phyloP scores from a whole-genome alignment of 163 green algal genomes.

The Trebouxia gelatinosa region DNA sequence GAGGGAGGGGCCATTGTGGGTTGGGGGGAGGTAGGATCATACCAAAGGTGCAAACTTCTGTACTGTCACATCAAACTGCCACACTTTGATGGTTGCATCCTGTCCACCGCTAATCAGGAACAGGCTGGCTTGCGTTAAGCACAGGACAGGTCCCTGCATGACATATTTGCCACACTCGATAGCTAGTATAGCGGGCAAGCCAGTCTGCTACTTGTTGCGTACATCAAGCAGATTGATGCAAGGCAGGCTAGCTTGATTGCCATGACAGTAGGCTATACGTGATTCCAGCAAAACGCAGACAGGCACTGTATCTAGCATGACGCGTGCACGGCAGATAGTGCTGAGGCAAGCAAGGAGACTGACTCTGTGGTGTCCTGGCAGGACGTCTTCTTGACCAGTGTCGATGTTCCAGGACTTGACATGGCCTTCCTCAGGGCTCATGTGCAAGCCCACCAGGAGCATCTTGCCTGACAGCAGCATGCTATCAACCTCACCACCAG shows the following conservation, averaged over 20 bases:
- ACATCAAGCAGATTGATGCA: background rate
- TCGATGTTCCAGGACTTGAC: slow-evolving; percentile 19
- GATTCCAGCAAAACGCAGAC: background rate
- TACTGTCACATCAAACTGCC: slow-evolving; percentile 49
- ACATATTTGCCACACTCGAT: too few species aligned
- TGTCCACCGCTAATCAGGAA: slow-evolving; percentile 66
- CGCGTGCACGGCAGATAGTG: background rate
- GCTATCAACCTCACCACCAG: slow-evolving; percentile 11
- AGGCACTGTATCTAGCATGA: background rate
- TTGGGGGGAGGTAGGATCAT: too few species aligned
- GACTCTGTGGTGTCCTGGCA: slow-evolving; percentile 12
- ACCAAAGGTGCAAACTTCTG: slow-evolving; percentile 53
- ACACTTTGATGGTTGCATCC: slow-evolving; percentile 64
- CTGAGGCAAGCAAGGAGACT: background rate
- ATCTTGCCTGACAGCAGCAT: slow-evolving; percentile 24
- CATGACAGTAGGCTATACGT: background rate
- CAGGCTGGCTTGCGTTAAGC: slow-evolving; percentile 48
- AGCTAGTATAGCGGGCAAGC: too few species aligned
- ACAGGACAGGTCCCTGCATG: slow-evolving; percentile 52
- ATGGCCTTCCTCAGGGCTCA: slow-evolving; percentile 4
- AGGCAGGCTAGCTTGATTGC: background rate
- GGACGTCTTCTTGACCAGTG: background rate
- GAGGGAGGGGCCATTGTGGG: too few species aligned
- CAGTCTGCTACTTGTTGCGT: too few species aligned
- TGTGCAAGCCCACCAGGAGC: slow-evolving; percentile 13